phyloP scores from a whole-genome alignment of 805 yeast genomes.

The Komagataella populi region DNA sequence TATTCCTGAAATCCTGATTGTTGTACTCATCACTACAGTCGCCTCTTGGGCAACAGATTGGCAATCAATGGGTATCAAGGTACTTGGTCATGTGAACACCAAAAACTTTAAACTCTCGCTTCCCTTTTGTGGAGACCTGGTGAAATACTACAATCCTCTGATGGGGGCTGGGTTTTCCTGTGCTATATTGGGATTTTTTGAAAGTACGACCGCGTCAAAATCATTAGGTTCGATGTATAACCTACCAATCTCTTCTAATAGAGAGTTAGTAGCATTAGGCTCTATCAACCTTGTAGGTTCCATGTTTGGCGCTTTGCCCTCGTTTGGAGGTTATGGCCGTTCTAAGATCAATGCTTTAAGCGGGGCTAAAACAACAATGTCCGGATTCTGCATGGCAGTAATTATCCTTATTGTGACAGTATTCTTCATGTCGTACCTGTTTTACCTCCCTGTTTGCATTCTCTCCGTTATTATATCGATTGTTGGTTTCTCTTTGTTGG shows the following conservation, averaged over 20 bases:
- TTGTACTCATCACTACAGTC: conserved; percentile 49
- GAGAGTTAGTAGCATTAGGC: conserved; percentile 88
- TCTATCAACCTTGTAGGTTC: conserved; percentile 53
- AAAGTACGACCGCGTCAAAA: conserved; percentile 86
- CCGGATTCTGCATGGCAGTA: conserved; percentile 77
- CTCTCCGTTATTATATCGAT: conserved; percentile 68
- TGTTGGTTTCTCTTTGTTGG: conserved; percentile 65
- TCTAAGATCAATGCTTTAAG: conserved; percentile 78
- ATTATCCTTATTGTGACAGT: conserved; percentile 54
- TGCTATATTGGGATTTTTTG: conserved; percentile 84
- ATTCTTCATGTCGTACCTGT: conserved; percentile 47
- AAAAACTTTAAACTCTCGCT: conserved; percentile 34
- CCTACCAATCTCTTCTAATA: conserved; percentile 64
- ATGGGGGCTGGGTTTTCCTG: conserved; percentile 63
- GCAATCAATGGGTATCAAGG: conserved; percentile 34
- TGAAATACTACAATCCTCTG: conserved; percentile 35
- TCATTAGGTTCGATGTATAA: conserved; percentile 67
- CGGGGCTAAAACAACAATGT: conserved; percentile 76
- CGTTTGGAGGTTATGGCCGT: conserved; percentile 94
- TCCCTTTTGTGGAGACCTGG: conserved; percentile 39
- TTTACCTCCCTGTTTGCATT: conserved; percentile 66
- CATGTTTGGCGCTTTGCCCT: conserved; percentile 57
- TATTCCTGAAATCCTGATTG: conserved; percentile 74
- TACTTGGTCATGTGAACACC: conserved; percentile 55
- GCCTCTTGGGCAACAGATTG: conserved; percentile 28